Base-by-base conservation (phyloP, 106 monocot species). In the Chionographis japonica region DNA sequence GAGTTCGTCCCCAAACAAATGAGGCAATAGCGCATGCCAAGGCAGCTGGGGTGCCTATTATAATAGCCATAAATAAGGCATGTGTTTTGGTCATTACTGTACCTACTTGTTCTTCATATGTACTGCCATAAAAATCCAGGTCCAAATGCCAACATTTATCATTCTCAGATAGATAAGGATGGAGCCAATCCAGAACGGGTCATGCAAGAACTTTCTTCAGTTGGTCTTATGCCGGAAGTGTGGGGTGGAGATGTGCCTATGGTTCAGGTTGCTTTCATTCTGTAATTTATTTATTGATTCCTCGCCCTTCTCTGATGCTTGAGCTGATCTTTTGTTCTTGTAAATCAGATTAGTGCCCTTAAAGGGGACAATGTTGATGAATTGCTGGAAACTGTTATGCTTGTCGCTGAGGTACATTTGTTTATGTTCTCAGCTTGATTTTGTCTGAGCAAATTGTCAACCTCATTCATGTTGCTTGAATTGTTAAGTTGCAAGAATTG, bases 11-110 rank as follows among this genome's bases (percentile, higher is more conserved):
- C 16, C 98, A 98, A 76, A 98, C 98, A 55, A 90, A 60, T 69
- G 98, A 98, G 68, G 98, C 98, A 20, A 93, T 98, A 68, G 98
- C 98, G 74, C 98, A 98, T 79, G 92, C 98, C 39, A 92, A 90
- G 73, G 98, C 98, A 69, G 98, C 98, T 77, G 84, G 74, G 15
- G 98, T 98, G 41, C 98, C 98, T 40, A 90, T 98, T 61, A 67
- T 98, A 39, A 73, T 98, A 58, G 98, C 98, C 40, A 98, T 98
- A 74, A 98, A 98, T 67, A 98, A 98, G 93, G 94, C 61, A 79
- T 75, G 59, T 46, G 2, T 10, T 1, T 5, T 10, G 9, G 46
- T 2, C 46, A 46, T 39, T 11, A 39, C 12, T 6, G 36, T 36
- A 37, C 36, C 13, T 9, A 36, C 58, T 50, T 59, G 42, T 57